phyloP scores from a whole-genome alignment of 75 land plant genomes.

The Picea sitchensis region DNA sequence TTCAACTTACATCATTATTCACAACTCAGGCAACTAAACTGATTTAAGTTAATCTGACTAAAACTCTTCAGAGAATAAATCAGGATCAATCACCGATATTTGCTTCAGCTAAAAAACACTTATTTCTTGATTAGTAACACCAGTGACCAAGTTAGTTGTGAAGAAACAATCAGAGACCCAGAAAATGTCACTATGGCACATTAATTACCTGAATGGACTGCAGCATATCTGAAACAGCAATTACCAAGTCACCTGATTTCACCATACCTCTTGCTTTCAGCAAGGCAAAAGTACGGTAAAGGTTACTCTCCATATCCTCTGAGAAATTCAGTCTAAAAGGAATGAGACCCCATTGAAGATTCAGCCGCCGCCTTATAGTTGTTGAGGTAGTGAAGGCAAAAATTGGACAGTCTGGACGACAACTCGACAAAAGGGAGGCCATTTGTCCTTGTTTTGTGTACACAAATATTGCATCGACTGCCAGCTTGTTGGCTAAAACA shows the following conservation, averaged over 20 bases:
- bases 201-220: constrained; percentile 94
- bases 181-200: constrained; percentile 44
- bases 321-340: constrained; percentile 86
- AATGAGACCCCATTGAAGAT: constrained; percentile 93
- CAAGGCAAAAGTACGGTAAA: constrained; percentile 76
- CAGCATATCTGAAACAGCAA: constrained; percentile 90
- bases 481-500: constrained; percentile 82
- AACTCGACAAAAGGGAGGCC: constrained; percentile 79
- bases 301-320: constrained; percentile 92
- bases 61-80: too few relatives aligned
- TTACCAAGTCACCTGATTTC: constrained; percentile 83
- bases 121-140: too few relatives aligned
- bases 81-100: too few relatives aligned
- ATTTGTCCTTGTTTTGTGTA: constrained; percentile 77
- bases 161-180: not conserved
- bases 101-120: too few relatives aligned
- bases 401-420: constrained; percentile 88
- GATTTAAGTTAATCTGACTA: too few relatives aligned
- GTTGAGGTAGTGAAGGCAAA: constrained; percentile 85
- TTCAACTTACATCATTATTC: too few relatives aligned
- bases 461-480: constrained; percentile 91
- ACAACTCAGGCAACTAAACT: too few relatives aligned
- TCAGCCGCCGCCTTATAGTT: constrained; percentile 67
- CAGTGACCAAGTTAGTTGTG: too few relatives aligned
- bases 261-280: constrained; percentile 94